Percentiles rank a stretch among this genome's conserved stretches.
Conservation (phyloP, 1,284 basidiomycete species). For the Tilletia caries region DNA sequence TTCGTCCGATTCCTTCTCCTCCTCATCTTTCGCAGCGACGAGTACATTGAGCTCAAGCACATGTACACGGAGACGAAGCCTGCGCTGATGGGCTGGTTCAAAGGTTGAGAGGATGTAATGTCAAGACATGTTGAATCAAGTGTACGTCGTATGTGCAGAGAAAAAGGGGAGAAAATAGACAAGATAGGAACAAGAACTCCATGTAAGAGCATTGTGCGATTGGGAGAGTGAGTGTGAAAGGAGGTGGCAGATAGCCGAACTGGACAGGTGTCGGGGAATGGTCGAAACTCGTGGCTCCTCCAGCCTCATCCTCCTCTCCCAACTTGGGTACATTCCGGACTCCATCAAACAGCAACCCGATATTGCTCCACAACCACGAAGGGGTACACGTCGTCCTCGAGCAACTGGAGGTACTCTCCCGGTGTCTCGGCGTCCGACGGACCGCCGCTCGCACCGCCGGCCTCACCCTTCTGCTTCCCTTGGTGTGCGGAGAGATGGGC, state of each 20-base stretch:
- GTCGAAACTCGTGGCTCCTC: no score
- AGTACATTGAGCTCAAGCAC: constrained; percentile 51
- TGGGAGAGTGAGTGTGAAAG: no score
- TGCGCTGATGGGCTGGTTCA: constrained; percentile 45
- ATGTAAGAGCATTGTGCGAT: no score
- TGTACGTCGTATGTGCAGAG: no score
- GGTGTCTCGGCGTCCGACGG: constrained; percentile 34
- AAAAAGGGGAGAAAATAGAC: neutral
- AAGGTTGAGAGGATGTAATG: constrained; percentile 18
- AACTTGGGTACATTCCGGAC: no score
- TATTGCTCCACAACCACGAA: constrained; percentile 49
- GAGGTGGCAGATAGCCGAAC: no score
- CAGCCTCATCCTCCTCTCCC: no score
- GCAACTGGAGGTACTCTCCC: constrained; percentile 46
- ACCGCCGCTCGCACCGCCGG: constrained; percentile 10
- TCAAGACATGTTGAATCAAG: no score
- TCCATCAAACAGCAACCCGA: constrained; percentile 31
- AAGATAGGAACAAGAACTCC: neutral
- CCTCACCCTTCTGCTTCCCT: constrained; percentile 21
- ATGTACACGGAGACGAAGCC: constrained; percentile 47
- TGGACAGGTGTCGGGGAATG: no score
- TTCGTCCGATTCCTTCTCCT: neutral
- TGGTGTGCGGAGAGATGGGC: constrained; percentile 67
- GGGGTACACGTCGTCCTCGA: constrained; percentile 48
- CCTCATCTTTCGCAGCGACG: constrained; percentile 23